Evolutionary conservation across 208 protist genomes (phyloP), one percentile per base, ranked within the genome.

Genomic region (Novymonas esmeraldas): DNA sequence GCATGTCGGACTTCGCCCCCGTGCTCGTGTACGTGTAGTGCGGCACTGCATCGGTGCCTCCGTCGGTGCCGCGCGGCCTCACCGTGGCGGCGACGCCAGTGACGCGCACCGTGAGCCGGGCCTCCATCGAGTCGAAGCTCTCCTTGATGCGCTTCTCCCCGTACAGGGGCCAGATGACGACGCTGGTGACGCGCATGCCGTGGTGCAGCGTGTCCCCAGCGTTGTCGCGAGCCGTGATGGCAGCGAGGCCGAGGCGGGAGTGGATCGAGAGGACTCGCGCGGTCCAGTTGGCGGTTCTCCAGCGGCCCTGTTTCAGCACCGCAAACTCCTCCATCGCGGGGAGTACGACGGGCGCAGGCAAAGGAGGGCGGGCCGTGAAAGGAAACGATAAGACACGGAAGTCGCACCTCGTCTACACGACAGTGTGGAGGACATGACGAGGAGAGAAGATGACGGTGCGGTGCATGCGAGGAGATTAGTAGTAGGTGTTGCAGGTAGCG

Each of bases 81-180:
- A 60, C 31, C 33, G 41, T 66, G 2, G 44, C 60, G 9, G 60
- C 44, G 16, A 60, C n/a, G 20, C 70, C 70, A 7, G 51, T 66
- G 3, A 70, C 10, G 2, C 54, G 62, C 26, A 76, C 4, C 13
- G 70, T 76, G 38, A 76, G 56, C 31, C 50, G 63, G 20, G 55
- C 60, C 48, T 69, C 55, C 2, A 9, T 22, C 1, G 70, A 76
- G 16, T 29, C 54, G 20, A 41, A 36, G 26, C 46, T 31, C 39
- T 76, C 70, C 26, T 63, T 55, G 41, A 76, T 36, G 56, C 54
- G 57, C 44, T 61, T 66, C 44, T 38, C 29, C 6, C 49, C 22
- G 62, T 64, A 76, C 34, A 64, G 62, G 6, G 70, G 70, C 70
- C 70, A 76, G 16, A 67, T 59, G 14, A 65, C 61, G 34, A 70